Evolutionary conservation across 768 basidiomycete genomes (phyloP), one percentile per base, ranked within the genome.

Genomic region (Termitomyces sp.): DNA sequence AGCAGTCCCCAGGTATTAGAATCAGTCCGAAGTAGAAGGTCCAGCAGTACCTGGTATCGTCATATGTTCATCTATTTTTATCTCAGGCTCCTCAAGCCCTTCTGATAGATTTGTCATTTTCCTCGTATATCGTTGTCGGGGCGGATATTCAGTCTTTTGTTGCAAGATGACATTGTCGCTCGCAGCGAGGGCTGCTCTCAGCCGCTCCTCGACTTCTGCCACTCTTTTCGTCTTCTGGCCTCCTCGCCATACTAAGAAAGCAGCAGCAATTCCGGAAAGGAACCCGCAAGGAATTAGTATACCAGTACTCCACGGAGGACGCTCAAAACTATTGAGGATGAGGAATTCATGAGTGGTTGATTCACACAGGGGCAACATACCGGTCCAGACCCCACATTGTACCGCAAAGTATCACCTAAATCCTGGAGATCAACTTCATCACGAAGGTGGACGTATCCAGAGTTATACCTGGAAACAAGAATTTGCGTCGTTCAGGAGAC

Each of bases 361-460:
- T 45, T 5, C 22, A 53, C n/a, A 22, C 6, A 42, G 20, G 39
- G 34, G 24, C 22, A 24, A 58, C 69, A 62, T 63, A 85, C 80
- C 88, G 77, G 65, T 91, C 83, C 66, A 93, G 65, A 8, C 85
- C 80, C 92, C 91, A 93, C 90, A 93, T 92, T 47, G 80, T 83
- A 11, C 81, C 87, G 65, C 90, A 89, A 7, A 92, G 73, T 20
- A 87, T 78, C 49, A 81, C 77, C 82, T 87, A 59, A 15, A 2
- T 15, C 2, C 53, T 44, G 22, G 20, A 24, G 34, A 36, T 50
- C 15, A 33, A 54, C n/a, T n/a, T 34, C 13, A 53, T 50, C 57
- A 15, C 7, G 15, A 22, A 49, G 18, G 56, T 16, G 34, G 27
- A 20, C 27, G 37, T 20, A n/a, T 18, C 0, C 22, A 39, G 31